Base-by-base conservation (phyloP, 2,329 filamentous ascomycete genomes). In the Aspergillus thermomutatus region DNA sequence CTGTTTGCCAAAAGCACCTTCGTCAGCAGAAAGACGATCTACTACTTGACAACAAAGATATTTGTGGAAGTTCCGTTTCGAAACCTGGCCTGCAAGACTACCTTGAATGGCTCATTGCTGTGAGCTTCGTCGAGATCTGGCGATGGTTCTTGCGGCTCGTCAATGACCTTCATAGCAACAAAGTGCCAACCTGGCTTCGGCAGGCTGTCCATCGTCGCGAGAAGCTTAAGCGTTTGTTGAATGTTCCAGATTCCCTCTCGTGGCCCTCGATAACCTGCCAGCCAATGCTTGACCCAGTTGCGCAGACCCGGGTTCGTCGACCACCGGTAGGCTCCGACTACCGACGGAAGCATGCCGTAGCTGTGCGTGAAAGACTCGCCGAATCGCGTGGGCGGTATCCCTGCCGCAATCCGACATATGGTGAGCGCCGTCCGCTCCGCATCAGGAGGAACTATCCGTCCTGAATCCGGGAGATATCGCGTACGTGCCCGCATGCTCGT, bases 291-390 rank as follows among this genome's bases (percentile, higher is more conserved):
- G 3, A 53, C 51, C 57, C 57, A 59, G 11, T 27, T 26, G 50
- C 54, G 55, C 10, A 59, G 50, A 26, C 57, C 55, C 1, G 54
- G 50, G 50, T 59, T 59, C 2, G 23, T 41, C 2, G 57, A 59
- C 57, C 57, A 59, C 19, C 57, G 57, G 55, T 57, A 54, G 3
- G 57, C 57, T 11, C 57, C 57, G 9, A 59, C 57, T 14, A 59
- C 57, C 19, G 57, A 57, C 1, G 57, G 57, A 4, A 59, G 55
- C 57, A 59, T 59, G 46, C 57, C 57, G 23, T 59, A 57, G 26
- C 46, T 47, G 47, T 59, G 54, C 4, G 57, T 59, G 19, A 57
- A 59, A 23, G 57, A 54, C 25, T 57, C 41, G 26, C 54, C 57
- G 23, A 59, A 59, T 4, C n/a, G 50, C 8, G 46, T 26, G 11